Evolutionary conservation across 2,329 filamentous ascomycete species (phyloP).

Genomic region (Ilyonectria destructans): DNA sequence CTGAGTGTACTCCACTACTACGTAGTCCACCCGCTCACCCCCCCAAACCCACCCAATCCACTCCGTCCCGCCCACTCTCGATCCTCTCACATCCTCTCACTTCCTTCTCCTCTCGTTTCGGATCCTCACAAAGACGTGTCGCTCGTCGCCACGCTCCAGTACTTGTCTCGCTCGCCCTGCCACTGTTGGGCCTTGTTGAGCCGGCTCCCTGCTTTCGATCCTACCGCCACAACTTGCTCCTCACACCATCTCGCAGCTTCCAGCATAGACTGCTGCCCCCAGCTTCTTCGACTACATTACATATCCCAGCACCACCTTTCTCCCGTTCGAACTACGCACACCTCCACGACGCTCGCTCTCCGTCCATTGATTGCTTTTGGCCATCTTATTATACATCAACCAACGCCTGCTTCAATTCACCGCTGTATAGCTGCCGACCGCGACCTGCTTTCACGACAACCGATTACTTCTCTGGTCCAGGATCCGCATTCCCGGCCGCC

Average conservation of each 20-base stretch:
- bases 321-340: slow-evolving; percentile 30
- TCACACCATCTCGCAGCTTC: slow-evolving; percentile 14
- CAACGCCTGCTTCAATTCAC: slow-evolving; percentile 8
- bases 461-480: slow-evolving; percentile 3
- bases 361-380: slow-evolving; percentile 7
- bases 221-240: slow-evolving; percentile 9
- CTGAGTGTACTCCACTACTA: slow-evolving; percentile 18
- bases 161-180: slow-evolving; percentile 30
- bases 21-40: slow-evolving; percentile 21
- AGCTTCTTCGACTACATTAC: slow-evolving; percentile 35
- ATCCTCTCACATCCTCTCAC: slow-evolving; percentile 28
- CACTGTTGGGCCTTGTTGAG: slow-evolving; percentile 18
- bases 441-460: slow-evolving; percentile 11
- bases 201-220: not conserved
- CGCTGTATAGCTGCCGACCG: not conserved
- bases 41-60: slow-evolving; percentile 13
- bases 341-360: slow-evolving; percentile 7
- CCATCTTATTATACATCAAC: slow-evolving; percentile 1
- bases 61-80: slow-evolving; percentile 20
- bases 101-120: slow-evolving; percentile 39
- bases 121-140: slow-evolving; percentile 46
- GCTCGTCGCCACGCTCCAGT: slow-evolving; percentile 45
- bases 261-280: slow-evolving; percentile 24
- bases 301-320: slow-evolving; percentile 22
- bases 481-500: slow-evolving; percentile 13